These are phyloP conservation scores for Globisporangium solare DNA, from an alignment of 352 stramenopile species.

Conservation along the genomic window DNA sequence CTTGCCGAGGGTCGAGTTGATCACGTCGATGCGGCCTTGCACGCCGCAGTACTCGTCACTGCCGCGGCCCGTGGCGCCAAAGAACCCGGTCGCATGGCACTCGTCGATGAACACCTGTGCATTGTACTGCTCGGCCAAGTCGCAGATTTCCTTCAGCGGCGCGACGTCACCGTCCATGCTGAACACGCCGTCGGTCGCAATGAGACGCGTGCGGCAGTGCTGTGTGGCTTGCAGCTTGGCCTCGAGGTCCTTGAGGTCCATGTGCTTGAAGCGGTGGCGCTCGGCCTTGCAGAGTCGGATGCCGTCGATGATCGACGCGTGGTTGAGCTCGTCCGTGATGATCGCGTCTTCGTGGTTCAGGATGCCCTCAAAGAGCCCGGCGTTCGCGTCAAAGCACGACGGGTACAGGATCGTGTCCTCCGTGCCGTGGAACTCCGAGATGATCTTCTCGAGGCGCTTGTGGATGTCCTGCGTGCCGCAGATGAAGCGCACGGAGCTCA, in stretches of 20 bases:
- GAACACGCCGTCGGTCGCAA: slow-evolving; percentile 94
- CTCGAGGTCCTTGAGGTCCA: slow-evolving; percentile 90
- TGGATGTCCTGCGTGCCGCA: slow-evolving; percentile 94
- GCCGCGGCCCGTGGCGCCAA: slow-evolving; percentile 87
- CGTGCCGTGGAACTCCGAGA: slow-evolving; percentile 92
- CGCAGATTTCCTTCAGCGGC: slow-evolving; percentile 86
- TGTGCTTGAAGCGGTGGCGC: slow-evolving; percentile 92
- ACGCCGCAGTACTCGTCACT: slow-evolving; percentile 91
- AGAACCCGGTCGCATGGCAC: slow-evolving; percentile 93
- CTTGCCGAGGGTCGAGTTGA: slow-evolving; percentile 95
- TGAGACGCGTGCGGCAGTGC: slow-evolving; percentile 87
- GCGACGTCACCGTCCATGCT: slow-evolving; percentile 94
- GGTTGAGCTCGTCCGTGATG: slow-evolving; percentile 92
- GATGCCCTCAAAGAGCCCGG: slow-evolving; percentile 88
- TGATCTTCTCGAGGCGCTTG: slow-evolving; percentile 87
- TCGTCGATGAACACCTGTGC: slow-evolving; percentile 93
- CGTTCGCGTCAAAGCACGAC: slow-evolving; percentile 94
- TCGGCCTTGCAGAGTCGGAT: slow-evolving; percentile 93
- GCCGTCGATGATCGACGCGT: slow-evolving; percentile 94
- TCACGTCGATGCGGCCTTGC: slow-evolving; percentile 88
- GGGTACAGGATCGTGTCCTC: slow-evolving; percentile 94
- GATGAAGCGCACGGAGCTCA: slow-evolving; percentile 93
- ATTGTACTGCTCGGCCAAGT: slow-evolving; percentile 90
- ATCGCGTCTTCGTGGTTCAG: slow-evolving; percentile 89
- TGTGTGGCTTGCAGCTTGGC: slow-evolving; percentile 85